Percentiles rank a stretch among this genome's conserved stretches.
Conservation (phyloP, 495 filamentous ascomycete genomes). For the Baudoinia panamericana region DNA sequence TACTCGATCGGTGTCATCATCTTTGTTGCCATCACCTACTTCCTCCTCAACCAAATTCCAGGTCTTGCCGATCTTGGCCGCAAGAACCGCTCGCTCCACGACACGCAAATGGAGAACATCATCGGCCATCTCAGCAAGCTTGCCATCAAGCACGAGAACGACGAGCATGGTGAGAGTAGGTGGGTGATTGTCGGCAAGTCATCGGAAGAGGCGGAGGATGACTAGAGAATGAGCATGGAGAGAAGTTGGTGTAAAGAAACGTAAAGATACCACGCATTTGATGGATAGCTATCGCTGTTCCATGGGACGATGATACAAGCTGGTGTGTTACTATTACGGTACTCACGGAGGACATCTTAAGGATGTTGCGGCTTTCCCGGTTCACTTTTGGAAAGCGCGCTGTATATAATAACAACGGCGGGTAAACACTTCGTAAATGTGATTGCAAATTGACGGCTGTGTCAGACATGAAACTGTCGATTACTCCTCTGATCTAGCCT, state of each 20-base stretch:
- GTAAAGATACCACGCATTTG: slow-evolving; percentile 7
- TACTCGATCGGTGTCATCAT: slow-evolving; percentile 68
- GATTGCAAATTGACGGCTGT: too few species aligned
- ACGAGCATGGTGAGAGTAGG: slow-evolving; percentile 39
- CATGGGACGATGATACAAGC: not conserved
- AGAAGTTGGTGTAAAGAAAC: not conserved
- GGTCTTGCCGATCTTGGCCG: slow-evolving; percentile 66
- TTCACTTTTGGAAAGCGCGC: too few species aligned
- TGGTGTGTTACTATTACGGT: slow-evolving; percentile 8
- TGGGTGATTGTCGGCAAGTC: slow-evolving; percentile 50
- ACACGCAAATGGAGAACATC: slow-evolving; percentile 74
- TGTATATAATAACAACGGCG: too few species aligned
- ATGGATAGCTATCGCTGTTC: too few species aligned
- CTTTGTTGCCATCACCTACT: slow-evolving; percentile 68
- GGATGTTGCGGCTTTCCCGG: too few species aligned
- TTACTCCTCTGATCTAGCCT: too few species aligned
- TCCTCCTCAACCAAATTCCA: slow-evolving; percentile 52
- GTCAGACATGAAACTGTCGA: too few species aligned
- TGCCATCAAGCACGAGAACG: slow-evolving; percentile 55
- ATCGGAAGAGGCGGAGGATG: slow-evolving; percentile 56
- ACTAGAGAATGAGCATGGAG: slow-evolving; percentile 28
- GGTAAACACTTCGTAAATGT: too few species aligned
- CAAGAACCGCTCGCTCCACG: slow-evolving; percentile 58
- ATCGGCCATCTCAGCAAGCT: slow-evolving; percentile 63
- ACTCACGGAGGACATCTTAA: too few species aligned